Evolutionary conservation across 495 filamentous ascomycete species (phyloP), one percentile per base, ranked within the genome.

Genomic region (Tricharina praecox): DNA sequence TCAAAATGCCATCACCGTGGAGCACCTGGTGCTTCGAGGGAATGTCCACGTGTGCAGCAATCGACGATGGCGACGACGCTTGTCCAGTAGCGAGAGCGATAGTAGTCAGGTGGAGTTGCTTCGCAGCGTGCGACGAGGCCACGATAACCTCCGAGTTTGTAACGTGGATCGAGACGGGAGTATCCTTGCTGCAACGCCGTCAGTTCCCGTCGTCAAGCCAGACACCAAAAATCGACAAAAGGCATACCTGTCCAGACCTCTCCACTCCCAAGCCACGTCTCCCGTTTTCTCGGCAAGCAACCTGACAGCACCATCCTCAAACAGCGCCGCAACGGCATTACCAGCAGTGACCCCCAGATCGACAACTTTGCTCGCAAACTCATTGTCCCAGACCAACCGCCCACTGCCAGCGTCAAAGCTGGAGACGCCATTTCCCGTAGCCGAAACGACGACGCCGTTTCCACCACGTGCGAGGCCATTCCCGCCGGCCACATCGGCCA

Each of bases 371-470:
- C 72, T 79, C 4, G 47, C 55, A 52, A 82, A 73, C 33, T 66
- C 64, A 25, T 69, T 68, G 36, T 73, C 71, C 82, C 92, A 99
- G 28, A 70, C 74, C 57, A 82, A 66, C 61, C 78, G 75, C 32
- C 90, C 90, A 59, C 76, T 82, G 24, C 77, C 67, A 15, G 85
- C 83, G 64, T 81, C 78, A 85, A 87, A 96, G n/a, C 78, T 75
- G 18, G 76, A 71, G 34, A 95, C 71, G 15, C 70, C 69, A 19
- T 68, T 67, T 7, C 77, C 81, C 7, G 75, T 63, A 1, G 79
- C 85, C 48, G 78, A 79, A 3, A 83, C 71, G 3, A 96, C 65
- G 43, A 79, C 74, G 9, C 79, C 81, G 51, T 88, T 81, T 8
- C 73, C 76, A 3, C 81, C 75, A 48, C 82, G 71, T 47, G 92